Evolutionary conservation across 768 basidiomycete genomes (phyloP), one percentile per base, ranked within the genome.

Genomic region (Pluteus cervinus): DNA sequence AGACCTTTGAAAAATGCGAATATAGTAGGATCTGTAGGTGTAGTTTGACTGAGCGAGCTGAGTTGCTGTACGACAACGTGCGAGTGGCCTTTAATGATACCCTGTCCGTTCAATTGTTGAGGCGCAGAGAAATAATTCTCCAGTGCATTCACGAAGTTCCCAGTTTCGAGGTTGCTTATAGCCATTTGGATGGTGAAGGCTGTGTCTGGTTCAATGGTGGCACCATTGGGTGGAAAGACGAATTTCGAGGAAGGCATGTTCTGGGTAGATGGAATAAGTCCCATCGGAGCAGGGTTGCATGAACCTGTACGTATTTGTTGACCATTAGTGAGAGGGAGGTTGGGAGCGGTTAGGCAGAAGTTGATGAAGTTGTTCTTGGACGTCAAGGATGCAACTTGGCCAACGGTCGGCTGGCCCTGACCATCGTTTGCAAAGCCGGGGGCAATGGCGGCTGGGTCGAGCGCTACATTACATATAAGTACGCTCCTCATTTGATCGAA

Each of bases 351-450:
- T 21, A 63, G 48, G 49, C 74, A 79, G 52, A 68, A 69, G 61
- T 75, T 73, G 61, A 75, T 71, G 50, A 75, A 81, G 61, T 81
- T 81, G 61, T 81, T 78, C 14, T 55, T 62, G 10, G 72, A 73
- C 1, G 73, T 73, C 36, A 70, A 54, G 4, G 73, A 76, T 3
- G 71, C 57, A 38, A 70, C 69, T 52, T 76, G 73, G 26, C 73
- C 73, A 51, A 28, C 12, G n/a, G 42, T 44, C 42, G 33, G 17
- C 8, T 7, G 6, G 17, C 24, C 7, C 6, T n/a, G 33, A 11
- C 33, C 33, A 18, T 34, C 24, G 7, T 18, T 34, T 22, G 11
- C n/a, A 20, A 34, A 34, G 7, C 33, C 33, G n/a, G 11, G 20
- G 5, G 33, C 48, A 21, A 15, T 15, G n/a, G 4, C 37, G 33